phyloP scores from a whole-genome alignment of 441 rosid genomes.

The Pelargonium citronellum region DNA sequence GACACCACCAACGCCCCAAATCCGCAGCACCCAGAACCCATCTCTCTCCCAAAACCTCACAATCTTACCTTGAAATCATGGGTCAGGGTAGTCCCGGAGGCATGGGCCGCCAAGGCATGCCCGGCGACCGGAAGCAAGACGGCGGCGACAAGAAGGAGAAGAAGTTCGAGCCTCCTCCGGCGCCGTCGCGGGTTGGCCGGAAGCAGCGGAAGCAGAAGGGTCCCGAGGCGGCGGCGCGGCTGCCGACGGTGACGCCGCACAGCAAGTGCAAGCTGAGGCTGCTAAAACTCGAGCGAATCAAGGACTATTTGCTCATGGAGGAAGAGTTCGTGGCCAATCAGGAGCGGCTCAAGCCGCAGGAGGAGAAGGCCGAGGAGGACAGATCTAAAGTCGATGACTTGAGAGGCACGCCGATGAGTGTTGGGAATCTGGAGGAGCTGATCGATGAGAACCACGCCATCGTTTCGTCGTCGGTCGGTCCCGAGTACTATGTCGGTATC shows the following conservation, averaged over 20 bases:
- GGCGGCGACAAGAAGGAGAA: constrained; percentile 57
- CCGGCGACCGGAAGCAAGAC: constrained; percentile 51
- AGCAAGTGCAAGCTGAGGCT: constrained; percentile 78
- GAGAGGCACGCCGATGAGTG: constrained; percentile 94
- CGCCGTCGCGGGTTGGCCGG: constrained; percentile 83
- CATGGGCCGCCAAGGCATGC: constrained; percentile 29
- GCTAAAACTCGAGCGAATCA: constrained; percentile 74
- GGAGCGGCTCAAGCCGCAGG: constrained; percentile 88
- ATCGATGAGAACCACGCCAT: constrained; percentile 97
- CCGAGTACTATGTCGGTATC: constrained; percentile 88
- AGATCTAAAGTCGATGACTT: constrained; percentile 91
- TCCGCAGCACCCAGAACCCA: too few relatives aligned
- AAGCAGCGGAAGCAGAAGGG: constrained; percentile 91
- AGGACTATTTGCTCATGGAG: constrained; percentile 89
- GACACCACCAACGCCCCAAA: too few relatives aligned
- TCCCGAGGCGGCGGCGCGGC: constrained; percentile 79
- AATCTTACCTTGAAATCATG: constrained; percentile 22
- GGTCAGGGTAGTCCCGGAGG: constrained; percentile 70
- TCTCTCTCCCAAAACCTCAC: too few relatives aligned
- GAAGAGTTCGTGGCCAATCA: constrained; percentile 92
- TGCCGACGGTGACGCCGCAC: constrained; percentile 78
- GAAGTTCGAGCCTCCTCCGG: constrained; percentile 77
- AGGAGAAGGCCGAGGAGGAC: constrained; percentile 93
- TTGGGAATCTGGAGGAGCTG: constrained; percentile 82
- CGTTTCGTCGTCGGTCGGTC: constrained; percentile 92